These are phyloP conservation scores for Blastocystis sp. DNA, from an alignment of 352 stramenopile species.

Conservation along the genomic window DNA sequence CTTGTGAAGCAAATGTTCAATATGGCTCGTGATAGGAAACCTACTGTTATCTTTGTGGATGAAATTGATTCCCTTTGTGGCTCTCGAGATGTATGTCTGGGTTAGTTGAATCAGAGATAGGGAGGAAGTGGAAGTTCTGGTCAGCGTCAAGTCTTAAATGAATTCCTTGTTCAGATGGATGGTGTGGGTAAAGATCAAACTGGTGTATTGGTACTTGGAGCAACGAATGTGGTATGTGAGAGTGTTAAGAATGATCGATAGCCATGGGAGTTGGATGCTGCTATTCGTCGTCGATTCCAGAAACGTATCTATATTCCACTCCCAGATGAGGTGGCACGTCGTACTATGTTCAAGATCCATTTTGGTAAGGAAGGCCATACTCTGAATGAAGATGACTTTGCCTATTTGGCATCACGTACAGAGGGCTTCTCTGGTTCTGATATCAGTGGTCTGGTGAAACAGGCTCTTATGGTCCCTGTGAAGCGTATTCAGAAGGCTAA, in stretches of 20 bases:
- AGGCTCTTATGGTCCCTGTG: constrained; percentile 92
- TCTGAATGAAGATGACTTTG: constrained; percentile 84
- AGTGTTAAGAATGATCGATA: background rate
- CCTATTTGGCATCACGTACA: constrained; percentile 80
- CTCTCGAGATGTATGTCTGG: constrained; percentile 67
- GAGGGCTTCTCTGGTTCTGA: constrained; percentile 90
- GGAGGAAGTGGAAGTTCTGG: constrained; percentile 74
- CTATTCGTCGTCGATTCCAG: constrained; percentile 76
- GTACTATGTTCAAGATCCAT: constrained; percentile 90
- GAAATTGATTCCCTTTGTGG: constrained; percentile 88
- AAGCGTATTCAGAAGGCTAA: constrained; percentile 90
- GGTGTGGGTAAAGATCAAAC: constrained; percentile 81
- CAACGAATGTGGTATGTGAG: constrained; percentile 80
- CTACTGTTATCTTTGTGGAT: constrained; percentile 92
- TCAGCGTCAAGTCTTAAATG: constrained; percentile 93
- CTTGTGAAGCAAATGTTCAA: constrained; percentile 95
- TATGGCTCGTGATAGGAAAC: constrained; percentile 84
- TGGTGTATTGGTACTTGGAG: constrained; percentile 85
- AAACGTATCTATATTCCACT: constrained; percentile 88
- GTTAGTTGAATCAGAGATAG: background rate
- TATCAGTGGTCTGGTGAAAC: constrained; percentile 88
- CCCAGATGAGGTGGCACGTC: constrained; percentile 76
- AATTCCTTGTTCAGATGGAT: constrained; percentile 94
- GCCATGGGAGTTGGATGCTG: constrained; percentile 90
- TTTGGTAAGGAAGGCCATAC: constrained; percentile 88